Conservation (phyloP, 2,329 filamentous ascomycete species). For the Lachnellula arida region DNA sequence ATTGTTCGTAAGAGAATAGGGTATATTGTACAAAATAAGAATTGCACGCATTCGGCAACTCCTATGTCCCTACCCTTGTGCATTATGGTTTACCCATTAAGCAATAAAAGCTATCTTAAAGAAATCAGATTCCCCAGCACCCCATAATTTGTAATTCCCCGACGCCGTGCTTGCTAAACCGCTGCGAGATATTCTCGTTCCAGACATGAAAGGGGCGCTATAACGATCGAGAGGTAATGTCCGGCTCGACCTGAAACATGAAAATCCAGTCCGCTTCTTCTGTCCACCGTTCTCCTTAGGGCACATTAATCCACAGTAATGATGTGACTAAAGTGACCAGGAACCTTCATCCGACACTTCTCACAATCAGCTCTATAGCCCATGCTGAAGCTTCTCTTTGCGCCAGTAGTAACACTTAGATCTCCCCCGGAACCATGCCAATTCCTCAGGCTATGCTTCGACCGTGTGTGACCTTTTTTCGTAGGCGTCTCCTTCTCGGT, state of each 20-base stretch:
- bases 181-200: not conserved
- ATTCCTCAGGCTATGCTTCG: constrained; percentile 31
- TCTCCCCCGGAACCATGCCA: constrained; percentile 28
- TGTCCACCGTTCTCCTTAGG: not conserved
- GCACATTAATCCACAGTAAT: constrained; percentile 38
- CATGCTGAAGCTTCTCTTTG: constrained; percentile 72
- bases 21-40: not conserved
- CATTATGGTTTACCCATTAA: not conserved
- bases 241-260: too few relatives aligned
- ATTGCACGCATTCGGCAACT: not conserved
- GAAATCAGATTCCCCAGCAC: not conserved
- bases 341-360: constrained; percentile 69
- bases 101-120: not conserved
- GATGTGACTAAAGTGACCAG: constrained; percentile 78
- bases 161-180: constrained; percentile 22
- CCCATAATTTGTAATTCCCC: constrained; percentile 5
- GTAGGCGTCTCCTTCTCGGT: constrained; percentile 21
- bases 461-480: constrained; percentile 31
- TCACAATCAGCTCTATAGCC: constrained; percentile 74
- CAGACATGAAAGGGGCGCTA: too few relatives aligned
- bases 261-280: not conserved
- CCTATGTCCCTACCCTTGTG: not conserved
- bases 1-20: constrained; percentile 59
- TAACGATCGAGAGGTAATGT: too few relatives aligned
- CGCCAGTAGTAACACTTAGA: constrained; percentile 35